phyloP scores from a whole-genome alignment of 805 yeast species.

The Candida incommunis region DNA sequence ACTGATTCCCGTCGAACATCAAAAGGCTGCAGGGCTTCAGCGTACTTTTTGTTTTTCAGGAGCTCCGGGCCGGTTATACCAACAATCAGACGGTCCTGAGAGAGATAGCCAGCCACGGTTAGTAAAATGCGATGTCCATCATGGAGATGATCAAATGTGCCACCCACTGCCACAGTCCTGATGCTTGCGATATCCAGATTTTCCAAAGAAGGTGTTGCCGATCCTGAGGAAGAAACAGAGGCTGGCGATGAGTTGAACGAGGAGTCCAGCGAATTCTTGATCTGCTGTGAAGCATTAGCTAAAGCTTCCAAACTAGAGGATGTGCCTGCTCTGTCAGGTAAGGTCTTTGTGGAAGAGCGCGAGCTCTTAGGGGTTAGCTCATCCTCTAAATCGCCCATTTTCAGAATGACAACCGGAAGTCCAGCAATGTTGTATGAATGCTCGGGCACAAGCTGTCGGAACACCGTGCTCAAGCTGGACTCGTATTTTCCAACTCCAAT shows the following conservation, averaged over 20 bases:
- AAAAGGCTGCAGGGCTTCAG: conserved; percentile 48
- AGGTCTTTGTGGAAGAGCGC: too few relatives aligned
- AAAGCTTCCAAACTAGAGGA: too few relatives aligned
- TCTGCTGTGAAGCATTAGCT: not conserved
- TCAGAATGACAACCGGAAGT: conserved; percentile 13
- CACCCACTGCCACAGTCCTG: conserved; percentile 51
- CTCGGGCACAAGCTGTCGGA: conserved; percentile 11
- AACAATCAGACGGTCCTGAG: conserved; percentile 43
- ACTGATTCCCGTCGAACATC: conserved; percentile 36
- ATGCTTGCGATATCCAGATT: not conserved
- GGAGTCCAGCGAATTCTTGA: not conserved
- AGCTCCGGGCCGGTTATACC: conserved; percentile 76
- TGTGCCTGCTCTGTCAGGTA: too few relatives aligned
- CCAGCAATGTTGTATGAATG: conserved; percentile 6
- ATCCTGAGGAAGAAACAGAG: too few relatives aligned
- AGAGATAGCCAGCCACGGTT: conserved; percentile 53
- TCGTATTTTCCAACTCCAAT: conserved; percentile 17
- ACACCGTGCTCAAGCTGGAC: conserved; percentile 8
- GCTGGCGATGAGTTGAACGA: not conserved
- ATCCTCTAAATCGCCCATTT: not conserved
- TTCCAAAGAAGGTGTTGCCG: not conserved
- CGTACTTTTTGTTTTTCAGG: conserved; percentile 59
- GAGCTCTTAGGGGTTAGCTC: not conserved
- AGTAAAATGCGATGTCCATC: conserved; percentile 86
- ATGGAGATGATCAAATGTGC: conserved; percentile 93